Percentiles rank a stretch among this genome's conserved stretches.
Evolutionary conservation across 106 monocot genomes (phyloP).

Genomic region (Agapanthus africanus): DNA sequence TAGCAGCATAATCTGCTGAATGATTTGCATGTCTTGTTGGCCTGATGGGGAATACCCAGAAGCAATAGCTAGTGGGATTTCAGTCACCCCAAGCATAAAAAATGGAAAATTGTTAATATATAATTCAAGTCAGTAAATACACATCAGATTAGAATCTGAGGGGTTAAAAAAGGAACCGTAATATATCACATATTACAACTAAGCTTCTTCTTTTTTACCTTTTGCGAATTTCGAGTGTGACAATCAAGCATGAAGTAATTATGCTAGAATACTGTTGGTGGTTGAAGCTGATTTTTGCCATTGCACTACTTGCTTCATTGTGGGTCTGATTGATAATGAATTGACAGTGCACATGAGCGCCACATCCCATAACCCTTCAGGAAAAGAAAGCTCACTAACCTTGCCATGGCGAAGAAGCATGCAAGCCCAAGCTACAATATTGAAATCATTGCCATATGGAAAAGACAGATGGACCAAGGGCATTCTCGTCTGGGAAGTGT

Average conservation of each 20-base stretch:
- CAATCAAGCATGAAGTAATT: neutral
- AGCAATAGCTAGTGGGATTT: too few relatives aligned
- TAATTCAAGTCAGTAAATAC: slow-evolving; percentile 17
- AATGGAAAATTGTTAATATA: slow-evolving; percentile 5
- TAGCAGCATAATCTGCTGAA: neutral
- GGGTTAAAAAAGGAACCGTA: slow-evolving; percentile 8
- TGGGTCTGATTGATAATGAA: slow-evolving; percentile 44
- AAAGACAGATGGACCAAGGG: slow-evolving; percentile 23
- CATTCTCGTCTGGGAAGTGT: slow-evolving; percentile 23
- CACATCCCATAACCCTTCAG: slow-evolving; percentile 52
- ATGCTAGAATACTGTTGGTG: slow-evolving; percentile 27
- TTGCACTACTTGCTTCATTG: slow-evolving; percentile 70
- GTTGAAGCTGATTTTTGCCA: slow-evolving; percentile 51
- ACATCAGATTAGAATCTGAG: slow-evolving; percentile 9
- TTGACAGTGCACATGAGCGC: slow-evolving; percentile 59
- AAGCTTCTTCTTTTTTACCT: slow-evolving; percentile 13
- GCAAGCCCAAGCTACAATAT: slow-evolving; percentile 34
- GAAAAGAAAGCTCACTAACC: slow-evolving; percentile 53
- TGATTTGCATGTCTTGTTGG: neutral
- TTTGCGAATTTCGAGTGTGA: neutral
- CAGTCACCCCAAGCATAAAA: neutral
- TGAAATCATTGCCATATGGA: slow-evolving; percentile 29
- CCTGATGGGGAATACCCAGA: neutral
- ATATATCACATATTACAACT: slow-evolving; percentile 6
- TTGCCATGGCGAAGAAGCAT: slow-evolving; percentile 55